Base-by-base conservation (phyloP, 768 basidiomycete species). In the Lactifluus volemus region DNA sequence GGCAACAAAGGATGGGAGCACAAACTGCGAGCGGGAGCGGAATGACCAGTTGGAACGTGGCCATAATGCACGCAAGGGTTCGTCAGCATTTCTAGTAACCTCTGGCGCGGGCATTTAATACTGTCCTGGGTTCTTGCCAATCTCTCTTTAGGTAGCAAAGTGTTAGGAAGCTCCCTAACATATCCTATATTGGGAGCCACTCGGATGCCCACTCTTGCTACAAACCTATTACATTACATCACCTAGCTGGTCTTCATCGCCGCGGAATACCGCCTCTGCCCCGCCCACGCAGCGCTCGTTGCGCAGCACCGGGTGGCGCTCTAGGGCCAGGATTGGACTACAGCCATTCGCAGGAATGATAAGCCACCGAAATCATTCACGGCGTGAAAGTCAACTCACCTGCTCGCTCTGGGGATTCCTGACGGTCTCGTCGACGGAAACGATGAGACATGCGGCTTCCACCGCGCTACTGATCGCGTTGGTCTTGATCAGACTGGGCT, bases 391-490 rank as follows among this genome's bases (percentile, higher is more conserved):
- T 60, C 36, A 2, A 78, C 88, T 68, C 74, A 95, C 94, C 68
- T 83, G 80, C 81, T 96, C 93, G 70, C 89, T 92, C 71, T 96
- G 92, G 3, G 96, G 96, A 70, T 93, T 96, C 65, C 89, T 80
- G 32, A 98, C 94, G 5, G 97, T 99, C 78, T 99, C 97, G 69
- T 99, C 97, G 3, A 99, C 91, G 65, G 91, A 94, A 59, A 99
- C 76, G 67, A 98, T 92, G 72, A 99, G 73, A 74, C 91, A 98
- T 11, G 97, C 96, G 10, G 97, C 97, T 74, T 99, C 97, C 10
- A 91, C 81, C 5, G 97, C 97, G 69, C 95, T 96, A 72, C 85
- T 88, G 69, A 99, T 86, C 25, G 97, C 97, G 69, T 99, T 99
- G 49, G 85, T 75, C 77, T 98, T 99, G 69, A 98, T 91, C 61